These are phyloP conservation scores for Penicillium crustosum DNA, from an alignment of 2,329 filamentous ascomycete genomes.

Conservation along the genomic window DNA sequence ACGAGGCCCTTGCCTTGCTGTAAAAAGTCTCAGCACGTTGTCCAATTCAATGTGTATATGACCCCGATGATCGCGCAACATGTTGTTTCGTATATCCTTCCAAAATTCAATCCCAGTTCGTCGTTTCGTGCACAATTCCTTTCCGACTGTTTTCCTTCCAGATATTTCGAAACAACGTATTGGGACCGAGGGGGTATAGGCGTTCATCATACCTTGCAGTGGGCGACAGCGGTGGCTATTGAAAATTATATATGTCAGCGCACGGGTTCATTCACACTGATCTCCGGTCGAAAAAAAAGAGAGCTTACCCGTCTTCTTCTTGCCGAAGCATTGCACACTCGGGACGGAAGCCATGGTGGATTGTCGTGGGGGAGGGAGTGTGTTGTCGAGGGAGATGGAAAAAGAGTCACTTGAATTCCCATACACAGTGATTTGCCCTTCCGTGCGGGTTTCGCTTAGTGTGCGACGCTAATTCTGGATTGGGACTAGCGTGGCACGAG, in stretches of 20 bases:
- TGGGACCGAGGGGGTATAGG: constrained; percentile 15
- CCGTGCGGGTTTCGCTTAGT: constrained; percentile 48
- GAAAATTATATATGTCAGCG: constrained; percentile 34
- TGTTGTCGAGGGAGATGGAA: constrained; percentile 41
- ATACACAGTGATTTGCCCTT: constrained; percentile 34
- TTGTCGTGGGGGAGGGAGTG: constrained; percentile 42
- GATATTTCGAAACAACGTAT: constrained; percentile 19
- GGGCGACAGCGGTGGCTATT: constrained; percentile 79
- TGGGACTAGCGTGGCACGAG: constrained; percentile 21
- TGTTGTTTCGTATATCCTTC: constrained; percentile 12
- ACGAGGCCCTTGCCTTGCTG: constrained; percentile 83
- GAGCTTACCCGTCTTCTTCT: constrained; percentile 74
- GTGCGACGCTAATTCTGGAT: constrained; percentile 28
- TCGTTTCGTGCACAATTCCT: constrained; percentile 11
- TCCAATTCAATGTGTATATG: constrained; percentile 14
- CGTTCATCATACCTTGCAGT: constrained; percentile 73
- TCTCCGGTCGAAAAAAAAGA: constrained; percentile 8
- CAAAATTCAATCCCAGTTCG: constrained; percentile 9
- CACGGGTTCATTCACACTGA: constrained; percentile 9
- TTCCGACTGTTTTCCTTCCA: constrained; percentile 13
- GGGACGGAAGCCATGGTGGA: constrained; percentile 73
- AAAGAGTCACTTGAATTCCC: constrained; percentile 28
- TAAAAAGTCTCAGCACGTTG: constrained; percentile 34
- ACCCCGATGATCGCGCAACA: constrained; percentile 19
- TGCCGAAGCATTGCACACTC: constrained; percentile 98